Conservation (phyloP, 1,284 basidiomycete species). For the Ceratobasidium sp. region DNA sequence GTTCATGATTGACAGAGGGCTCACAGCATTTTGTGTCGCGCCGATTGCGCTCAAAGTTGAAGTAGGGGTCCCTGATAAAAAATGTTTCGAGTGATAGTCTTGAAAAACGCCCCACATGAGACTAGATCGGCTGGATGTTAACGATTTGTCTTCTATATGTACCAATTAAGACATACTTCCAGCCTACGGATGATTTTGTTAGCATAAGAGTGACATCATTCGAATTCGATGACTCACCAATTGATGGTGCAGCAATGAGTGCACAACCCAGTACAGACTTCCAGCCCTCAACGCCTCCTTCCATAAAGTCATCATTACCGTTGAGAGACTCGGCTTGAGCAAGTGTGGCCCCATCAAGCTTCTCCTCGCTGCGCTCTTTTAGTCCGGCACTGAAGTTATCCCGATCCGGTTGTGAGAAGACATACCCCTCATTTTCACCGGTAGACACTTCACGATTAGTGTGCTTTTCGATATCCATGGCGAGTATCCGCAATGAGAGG, state of each 20-base stretch:
- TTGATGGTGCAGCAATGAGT: conserved; percentile 8
- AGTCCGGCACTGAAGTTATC: neutral
- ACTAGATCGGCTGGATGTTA: neutral
- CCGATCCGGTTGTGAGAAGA: neutral
- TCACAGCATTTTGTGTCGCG: conserved; percentile 38
- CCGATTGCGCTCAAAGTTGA: conserved; percentile 41
- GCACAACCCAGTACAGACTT: conserved; percentile 24
- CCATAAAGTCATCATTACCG: conserved; percentile 13
- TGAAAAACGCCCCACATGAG: conserved; percentile 44
- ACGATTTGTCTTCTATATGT: neutral
- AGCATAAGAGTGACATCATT: neutral
- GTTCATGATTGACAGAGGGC: neutral
- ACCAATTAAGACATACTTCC: neutral
- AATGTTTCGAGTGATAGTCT: conserved; percentile 39
- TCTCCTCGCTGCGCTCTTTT: neutral
- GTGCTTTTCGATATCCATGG: neutral
- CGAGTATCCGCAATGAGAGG: neutral
- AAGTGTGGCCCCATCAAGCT: neutral
- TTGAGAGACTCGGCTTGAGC: neutral
- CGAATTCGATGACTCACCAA: conserved; percentile 3
- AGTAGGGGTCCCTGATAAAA: conserved; percentile 39
- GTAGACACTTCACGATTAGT: no score
- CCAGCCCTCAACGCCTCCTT: conserved; percentile 33
- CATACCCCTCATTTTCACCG: neutral
- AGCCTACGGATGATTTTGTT: neutral